Evolutionary conservation across 495 filamentous ascomycete genomes (phyloP).

Genomic region (Beverwykella pulmonaria): DNA sequence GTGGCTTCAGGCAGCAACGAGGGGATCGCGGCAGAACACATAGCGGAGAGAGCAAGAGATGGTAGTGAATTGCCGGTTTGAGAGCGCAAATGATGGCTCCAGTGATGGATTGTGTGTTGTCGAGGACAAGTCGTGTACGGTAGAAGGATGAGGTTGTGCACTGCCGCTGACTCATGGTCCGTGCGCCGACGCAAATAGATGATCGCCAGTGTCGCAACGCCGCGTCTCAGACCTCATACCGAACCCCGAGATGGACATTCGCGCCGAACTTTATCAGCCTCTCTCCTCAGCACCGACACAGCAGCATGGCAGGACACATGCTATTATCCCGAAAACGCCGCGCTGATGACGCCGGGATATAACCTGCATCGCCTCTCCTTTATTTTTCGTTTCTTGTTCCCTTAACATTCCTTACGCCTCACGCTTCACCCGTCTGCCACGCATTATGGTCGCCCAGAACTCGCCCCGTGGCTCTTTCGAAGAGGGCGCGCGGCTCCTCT

Average conservation of each 20-base stretch:
- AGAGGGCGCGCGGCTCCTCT: conserved; percentile 29
- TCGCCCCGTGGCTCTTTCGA: conserved; percentile 11
- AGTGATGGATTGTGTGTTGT: neutral
- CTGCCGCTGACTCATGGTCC: neutral
- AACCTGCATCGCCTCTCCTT: neutral
- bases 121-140: neutral
- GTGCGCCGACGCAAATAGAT: neutral
- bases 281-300: neutral
- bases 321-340: neutral
- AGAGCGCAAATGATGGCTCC: neutral
- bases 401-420: neutral
- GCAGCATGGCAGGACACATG: neutral
- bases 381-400: neutral
- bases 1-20: neutral
- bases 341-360: neutral
- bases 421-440: neutral
- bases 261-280: neutral
- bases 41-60: neutral
- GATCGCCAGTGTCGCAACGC: too few species aligned
- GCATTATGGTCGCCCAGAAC: conserved; percentile 1
- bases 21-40: too few species aligned
- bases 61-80: too few species aligned
- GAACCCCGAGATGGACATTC: neutral
- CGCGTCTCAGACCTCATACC: neutral
- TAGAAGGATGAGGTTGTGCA: too few species aligned